Evolutionary conservation across 768 basidiomycete genomes (phyloP).

Genomic region (Russula olivacea): DNA sequence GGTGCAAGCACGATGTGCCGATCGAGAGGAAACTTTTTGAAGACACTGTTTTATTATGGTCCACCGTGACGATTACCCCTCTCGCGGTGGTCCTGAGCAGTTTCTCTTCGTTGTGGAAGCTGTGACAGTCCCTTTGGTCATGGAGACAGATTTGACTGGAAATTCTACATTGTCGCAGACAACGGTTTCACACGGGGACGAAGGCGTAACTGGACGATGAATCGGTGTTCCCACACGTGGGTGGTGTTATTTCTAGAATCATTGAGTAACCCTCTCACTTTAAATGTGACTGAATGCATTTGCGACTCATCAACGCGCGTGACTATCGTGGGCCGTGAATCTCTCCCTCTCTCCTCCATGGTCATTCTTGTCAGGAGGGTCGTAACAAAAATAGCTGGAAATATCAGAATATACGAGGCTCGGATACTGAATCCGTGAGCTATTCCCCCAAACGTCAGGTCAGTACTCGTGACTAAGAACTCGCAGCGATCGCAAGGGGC

Average conservation of each 20-base stretch:
- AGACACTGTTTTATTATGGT: conserved; percentile 43
- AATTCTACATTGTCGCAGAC: conserved; percentile 67
- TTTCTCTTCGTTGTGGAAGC: not conserved
- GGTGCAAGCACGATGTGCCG: conserved; percentile 81
- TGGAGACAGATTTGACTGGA: conserved; percentile 75
- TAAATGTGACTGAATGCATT: too few species aligned
- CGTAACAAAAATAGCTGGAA: too few species aligned
- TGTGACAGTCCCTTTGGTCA: conserved; percentile 83
- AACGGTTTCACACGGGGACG: not conserved
- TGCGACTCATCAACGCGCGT: conserved; percentile 6
- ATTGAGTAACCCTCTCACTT: conserved; percentile 10
- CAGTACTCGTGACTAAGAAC: too few species aligned
- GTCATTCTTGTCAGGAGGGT: too few species aligned
- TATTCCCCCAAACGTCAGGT: too few species aligned
- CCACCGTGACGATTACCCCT: not conserved
- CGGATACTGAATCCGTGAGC: too few species aligned
- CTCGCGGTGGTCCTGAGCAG: not conserved
- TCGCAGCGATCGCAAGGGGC: too few species aligned
- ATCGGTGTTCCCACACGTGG: conserved; percentile 8
- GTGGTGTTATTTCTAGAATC: conserved; percentile 15
- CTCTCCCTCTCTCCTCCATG: too few species aligned
- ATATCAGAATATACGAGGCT: too few species aligned
- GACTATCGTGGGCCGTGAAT: too few species aligned
- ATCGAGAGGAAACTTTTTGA: conserved; percentile 89
- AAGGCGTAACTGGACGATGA: not conserved